Evolutionary conservation across 2,329 filamentous ascomycete species (phyloP).

Genomic region (Stemphylium vesicarium): DNA sequence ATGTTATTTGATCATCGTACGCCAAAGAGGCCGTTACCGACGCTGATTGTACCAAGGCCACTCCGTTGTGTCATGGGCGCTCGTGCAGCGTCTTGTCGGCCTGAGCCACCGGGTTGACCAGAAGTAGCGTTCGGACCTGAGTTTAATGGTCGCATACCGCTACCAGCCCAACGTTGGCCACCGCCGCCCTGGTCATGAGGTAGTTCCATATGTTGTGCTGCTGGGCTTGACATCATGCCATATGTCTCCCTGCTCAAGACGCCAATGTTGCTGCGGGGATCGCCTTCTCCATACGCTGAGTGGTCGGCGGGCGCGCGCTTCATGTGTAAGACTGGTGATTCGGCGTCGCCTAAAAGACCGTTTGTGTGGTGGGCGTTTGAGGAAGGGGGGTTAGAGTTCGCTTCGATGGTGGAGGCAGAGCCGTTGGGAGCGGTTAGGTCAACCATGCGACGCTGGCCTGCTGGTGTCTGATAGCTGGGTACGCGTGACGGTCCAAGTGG

Average conservation of each 20-base stretch:
- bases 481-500: conserved; percentile 34
- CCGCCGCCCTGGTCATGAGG: conserved; percentile 33
- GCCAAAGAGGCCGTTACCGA: conserved; percentile 42
- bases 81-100: conserved; percentile 29
- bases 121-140: conserved; percentile 19
- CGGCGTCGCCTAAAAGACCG: conserved; percentile 39
- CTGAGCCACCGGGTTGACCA: conserved; percentile 22
- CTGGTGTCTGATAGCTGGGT: conserved; percentile 46
- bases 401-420: conserved; percentile 50
- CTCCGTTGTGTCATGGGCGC: conserved; percentile 38
- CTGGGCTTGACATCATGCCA: conserved; percentile 39
- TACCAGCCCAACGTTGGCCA: conserved; percentile 35
- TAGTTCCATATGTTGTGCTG: conserved; percentile 31
- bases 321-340: conserved; percentile 48
- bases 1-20: conserved; percentile 25
- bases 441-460: conserved; percentile 44
- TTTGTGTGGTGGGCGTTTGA: conserved; percentile 36
- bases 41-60: conserved; percentile 39
- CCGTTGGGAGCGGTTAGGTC: conserved; percentile 46
- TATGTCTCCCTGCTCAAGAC: conserved; percentile 37
- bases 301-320: conserved; percentile 44
- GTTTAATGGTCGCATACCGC: conserved; percentile 24
- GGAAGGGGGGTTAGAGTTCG: conserved; percentile 48
- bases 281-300: conserved; percentile 31
- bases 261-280: conserved; percentile 33